Evolutionary conservation across 768 basidiomycete genomes (phyloP).

Genomic region (Auricularia auricula-judae): DNA sequence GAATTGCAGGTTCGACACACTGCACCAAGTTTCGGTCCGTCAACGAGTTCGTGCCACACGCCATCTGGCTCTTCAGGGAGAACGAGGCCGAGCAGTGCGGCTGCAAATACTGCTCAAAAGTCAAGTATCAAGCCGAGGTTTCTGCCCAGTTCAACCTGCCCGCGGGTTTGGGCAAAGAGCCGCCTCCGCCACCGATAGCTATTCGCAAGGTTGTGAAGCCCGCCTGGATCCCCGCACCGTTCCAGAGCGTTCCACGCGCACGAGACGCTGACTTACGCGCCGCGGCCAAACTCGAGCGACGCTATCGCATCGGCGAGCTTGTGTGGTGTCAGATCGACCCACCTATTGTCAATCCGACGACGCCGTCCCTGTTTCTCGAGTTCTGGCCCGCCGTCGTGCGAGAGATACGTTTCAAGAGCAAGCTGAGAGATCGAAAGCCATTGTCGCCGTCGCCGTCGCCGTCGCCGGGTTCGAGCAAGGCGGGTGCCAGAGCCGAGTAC

Average conservation of each 20-base stretch:
- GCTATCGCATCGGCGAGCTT: slow-evolving; percentile 59
- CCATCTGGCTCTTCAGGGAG: slow-evolving; percentile 63
- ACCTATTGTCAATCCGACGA: slow-evolving; percentile 30
- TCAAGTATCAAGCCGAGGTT: slow-evolving; percentile 53
- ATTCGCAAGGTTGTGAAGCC: slow-evolving; percentile 7
- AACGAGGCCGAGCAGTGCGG: slow-evolving; percentile 29
- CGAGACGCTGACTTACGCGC: slow-evolving; percentile 56
- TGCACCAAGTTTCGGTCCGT: slow-evolving; percentile 59
- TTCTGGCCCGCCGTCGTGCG: slow-evolving; percentile 71
- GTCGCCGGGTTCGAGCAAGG: slow-evolving; percentile 6
- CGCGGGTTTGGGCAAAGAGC: slow-evolving; percentile 7
- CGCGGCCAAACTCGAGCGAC: slow-evolving; percentile 40
- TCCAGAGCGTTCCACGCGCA: slow-evolving; percentile 45
- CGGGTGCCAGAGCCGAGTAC: slow-evolving; percentile 13
- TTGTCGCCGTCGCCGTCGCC: slow-evolving; percentile 7
- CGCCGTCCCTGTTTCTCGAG: slow-evolving; percentile 34
- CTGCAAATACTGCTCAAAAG: slow-evolving; percentile 66
- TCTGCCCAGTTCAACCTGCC: slow-evolving; percentile 46
- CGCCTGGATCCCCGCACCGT: slow-evolving; percentile 21
- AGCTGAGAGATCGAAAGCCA: slow-evolving; percentile 11
- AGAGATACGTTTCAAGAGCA: slow-evolving; percentile 39
- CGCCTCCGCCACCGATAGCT: slow-evolving; percentile 3
- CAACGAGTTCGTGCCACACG: slow-evolving; percentile 81
- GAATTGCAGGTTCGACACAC: slow-evolving; percentile 26
- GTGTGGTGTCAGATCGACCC: slow-evolving; percentile 56